Evolutionary conservation across 805 yeast species (phyloP).

Genomic region (Candida patagonica): DNA sequence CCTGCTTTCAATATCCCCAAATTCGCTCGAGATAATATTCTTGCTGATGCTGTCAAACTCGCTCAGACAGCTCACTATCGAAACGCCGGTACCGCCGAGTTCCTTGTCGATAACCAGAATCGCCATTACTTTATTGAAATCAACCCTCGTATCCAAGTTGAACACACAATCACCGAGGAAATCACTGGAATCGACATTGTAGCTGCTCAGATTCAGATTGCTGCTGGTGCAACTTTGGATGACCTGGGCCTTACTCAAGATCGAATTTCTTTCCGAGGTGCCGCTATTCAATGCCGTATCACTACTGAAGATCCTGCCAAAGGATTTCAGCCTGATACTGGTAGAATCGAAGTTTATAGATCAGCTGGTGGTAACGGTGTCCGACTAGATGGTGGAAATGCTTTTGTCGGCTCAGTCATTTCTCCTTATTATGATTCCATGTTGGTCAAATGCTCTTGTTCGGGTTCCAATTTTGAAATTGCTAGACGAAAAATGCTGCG

Average conservation of each 20-base stretch:
- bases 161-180: slow-evolving; percentile 97
- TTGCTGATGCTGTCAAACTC: slow-evolving; percentile 88
- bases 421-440: slow-evolving; percentile 97
- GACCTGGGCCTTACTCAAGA: slow-evolving; percentile 92
- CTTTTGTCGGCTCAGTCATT: slow-evolving; percentile 92
- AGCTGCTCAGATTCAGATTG: slow-evolving; percentile 97
- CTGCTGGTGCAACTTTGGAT: slow-evolving; percentile 92
- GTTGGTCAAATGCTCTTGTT: slow-evolving; percentile 95
- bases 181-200: slow-evolving; percentile 97
- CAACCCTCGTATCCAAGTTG: slow-evolving; percentile 97
- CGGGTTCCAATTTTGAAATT: slow-evolving; percentile 95
- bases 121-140: slow-evolving; percentile 97
- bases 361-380: slow-evolving; percentile 99
- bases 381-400: slow-evolving; percentile 97
- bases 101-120: slow-evolving; percentile 84
- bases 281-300: slow-evolving; percentile 98
- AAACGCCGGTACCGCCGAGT: slow-evolving; percentile 98
- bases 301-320: slow-evolving; percentile 97
- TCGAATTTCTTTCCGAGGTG: slow-evolving; percentile 90
- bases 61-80: slow-evolving; percentile 84
- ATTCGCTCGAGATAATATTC: slow-evolving; percentile 80
- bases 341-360: slow-evolving; percentile 94
- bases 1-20: slow-evolving; percentile 88
- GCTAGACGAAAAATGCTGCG: slow-evolving; percentile 97
- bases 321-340: slow-evolving; percentile 97